Conservation (phyloP, 1,284 basidiomycete species). For the Puccinia horiana region DNA sequence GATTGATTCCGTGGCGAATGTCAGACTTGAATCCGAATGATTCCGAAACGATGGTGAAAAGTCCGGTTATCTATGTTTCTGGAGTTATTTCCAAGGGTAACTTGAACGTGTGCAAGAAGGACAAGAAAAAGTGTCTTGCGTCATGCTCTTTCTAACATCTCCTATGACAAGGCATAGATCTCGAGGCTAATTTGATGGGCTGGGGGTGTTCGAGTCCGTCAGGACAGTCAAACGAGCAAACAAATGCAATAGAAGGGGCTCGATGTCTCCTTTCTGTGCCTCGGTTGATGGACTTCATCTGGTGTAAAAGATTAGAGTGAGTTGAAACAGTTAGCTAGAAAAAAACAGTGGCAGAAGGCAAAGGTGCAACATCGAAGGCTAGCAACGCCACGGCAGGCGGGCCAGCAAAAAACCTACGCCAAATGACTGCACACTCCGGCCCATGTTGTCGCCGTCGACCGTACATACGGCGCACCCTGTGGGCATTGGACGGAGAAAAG, state of each 20-base stretch:
- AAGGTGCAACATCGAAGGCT: constrained; percentile 1
- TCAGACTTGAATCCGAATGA: not conserved
- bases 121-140: not conserved
- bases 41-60: not conserved
- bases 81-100: not conserved
- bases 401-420: not conserved
- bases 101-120: not conserved
- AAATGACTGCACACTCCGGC: not conserved
- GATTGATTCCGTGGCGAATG: not conserved
- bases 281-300: constrained; percentile 28
- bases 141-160: not conserved
- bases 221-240: not conserved
- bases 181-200: not conserved
- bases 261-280: not conserved
- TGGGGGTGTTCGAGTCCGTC: not conserved
- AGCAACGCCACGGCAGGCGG: not conserved
- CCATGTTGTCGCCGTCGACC: not conserved
- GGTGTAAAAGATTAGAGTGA: not conserved
- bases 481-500: not conserved
- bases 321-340: not conserved
- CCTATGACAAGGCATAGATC: not conserved
- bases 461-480: not conserved
- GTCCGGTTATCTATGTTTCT: not conserved
- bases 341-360: not conserved
- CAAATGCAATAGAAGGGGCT: not conserved